A percentile compares a stretch with the other conserved stretches of the same genome.
Evolutionary conservation across 371 early-diverging fungal species (phyloP).

Genomic region (Mortierella sp.): DNA sequence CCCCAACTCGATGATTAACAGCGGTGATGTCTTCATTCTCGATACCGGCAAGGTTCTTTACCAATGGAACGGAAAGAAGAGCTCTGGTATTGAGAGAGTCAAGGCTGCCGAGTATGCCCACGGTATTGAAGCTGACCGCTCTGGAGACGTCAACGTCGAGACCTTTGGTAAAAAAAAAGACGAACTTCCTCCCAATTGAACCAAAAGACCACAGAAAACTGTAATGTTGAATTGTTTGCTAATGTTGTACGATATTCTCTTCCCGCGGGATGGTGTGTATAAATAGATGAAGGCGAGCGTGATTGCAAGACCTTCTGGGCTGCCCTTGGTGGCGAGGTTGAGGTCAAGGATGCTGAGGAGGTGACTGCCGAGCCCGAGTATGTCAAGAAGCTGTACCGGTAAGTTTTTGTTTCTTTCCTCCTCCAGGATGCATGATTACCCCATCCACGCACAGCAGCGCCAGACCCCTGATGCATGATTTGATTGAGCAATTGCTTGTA

Average conservation of each 20-base stretch:
- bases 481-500: not conserved
- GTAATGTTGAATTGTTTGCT: not conserved
- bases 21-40: conserved; percentile 84
- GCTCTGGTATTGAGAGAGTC: conserved; percentile 77
- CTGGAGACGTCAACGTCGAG: conserved; percentile 73
- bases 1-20: conserved; percentile 70
- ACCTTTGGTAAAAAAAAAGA: conserved; percentile 68
- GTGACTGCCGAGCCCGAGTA: conserved; percentile 52
- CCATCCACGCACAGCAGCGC: not conserved
- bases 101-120: conserved; percentile 78
- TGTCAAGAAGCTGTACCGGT: conserved; percentile 68
- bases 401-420: not conserved
- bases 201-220: conserved; percentile 6
- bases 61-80: conserved; percentile 82
- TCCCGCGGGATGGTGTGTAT: not conserved
- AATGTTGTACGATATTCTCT: not conserved
- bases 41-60: conserved; percentile 78
- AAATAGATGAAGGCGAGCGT: conserved; percentile 74
- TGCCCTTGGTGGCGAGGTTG: conserved; percentile 76
- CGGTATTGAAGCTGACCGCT: conserved; percentile 68
- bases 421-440: not conserved
- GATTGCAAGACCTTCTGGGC: conserved; percentile 75
- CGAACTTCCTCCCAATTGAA: not conserved
- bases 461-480: not conserved
- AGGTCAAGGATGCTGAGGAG: conserved; percentile 64